These are phyloP conservation scores for Chrysosporium keratinophilum DNA, from an alignment of 2,329 filamentous ascomycete genomes.

Conservation along the genomic window DNA sequence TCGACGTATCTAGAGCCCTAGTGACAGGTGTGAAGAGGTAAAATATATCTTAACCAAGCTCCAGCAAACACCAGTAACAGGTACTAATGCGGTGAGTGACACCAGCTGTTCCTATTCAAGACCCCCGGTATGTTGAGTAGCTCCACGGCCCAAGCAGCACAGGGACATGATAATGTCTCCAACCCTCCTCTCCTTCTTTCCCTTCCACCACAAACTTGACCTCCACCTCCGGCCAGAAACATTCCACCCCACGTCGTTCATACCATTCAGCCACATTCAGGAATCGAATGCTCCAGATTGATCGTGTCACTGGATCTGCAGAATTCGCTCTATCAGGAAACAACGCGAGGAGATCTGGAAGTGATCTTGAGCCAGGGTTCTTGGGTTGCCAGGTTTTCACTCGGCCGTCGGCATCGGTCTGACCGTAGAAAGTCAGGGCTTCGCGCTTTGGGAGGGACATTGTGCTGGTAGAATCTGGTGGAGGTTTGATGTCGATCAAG, in stretches of 20 bases:
- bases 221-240: slow-evolving; percentile 43
- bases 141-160: slow-evolving; percentile 42
- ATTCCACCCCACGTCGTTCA: slow-evolving; percentile 36
- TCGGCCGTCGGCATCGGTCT: slow-evolving; percentile 39
- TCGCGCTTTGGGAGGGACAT: slow-evolving; percentile 12
- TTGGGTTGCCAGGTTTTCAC: slow-evolving; percentile 35
- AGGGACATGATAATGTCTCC: slow-evolving; percentile 44
- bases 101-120: slow-evolving; percentile 22
- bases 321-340: slow-evolving; percentile 18
- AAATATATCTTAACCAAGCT: background rate
- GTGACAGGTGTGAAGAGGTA: background rate
- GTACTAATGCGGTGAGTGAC: too few relatives aligned
- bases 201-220: slow-evolving; percentile 42
- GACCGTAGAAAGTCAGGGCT: slow-evolving; percentile 28
- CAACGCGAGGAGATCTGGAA: slow-evolving; percentile 14
- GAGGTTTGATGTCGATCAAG: slow-evolving; percentile 46
- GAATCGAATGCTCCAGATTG: slow-evolving; percentile 39
- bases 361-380: slow-evolving; percentile 14
- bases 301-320: slow-evolving; percentile 22
- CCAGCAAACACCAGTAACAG: background rate
- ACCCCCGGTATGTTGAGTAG: slow-evolving; percentile 43
- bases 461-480: background rate
- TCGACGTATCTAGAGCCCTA: background rate
- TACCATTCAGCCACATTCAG: slow-evolving; percentile 38
- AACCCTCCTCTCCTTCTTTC: slow-evolving; percentile 33